A percentile compares a stretch with the other conserved stretches of the same genome.
Conservation (phyloP, 2,329 filamentous ascomycete species). For the Fusarium cyanostomum region DNA sequence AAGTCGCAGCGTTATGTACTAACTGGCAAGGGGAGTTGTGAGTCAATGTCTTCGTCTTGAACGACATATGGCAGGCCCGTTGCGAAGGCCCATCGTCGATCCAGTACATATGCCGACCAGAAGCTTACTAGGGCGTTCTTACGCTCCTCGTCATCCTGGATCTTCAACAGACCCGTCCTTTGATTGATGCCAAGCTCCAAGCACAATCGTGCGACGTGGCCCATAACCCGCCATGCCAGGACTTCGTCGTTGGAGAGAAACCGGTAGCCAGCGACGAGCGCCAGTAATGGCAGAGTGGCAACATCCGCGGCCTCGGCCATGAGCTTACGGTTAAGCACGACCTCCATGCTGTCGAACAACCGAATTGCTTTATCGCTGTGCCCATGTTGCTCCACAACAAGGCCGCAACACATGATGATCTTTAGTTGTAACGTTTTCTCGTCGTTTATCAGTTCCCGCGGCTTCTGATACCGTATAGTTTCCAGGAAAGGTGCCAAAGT, state of each 20-base stretch:
- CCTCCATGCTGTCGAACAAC: conserved; percentile 80
- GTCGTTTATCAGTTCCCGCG: conserved; percentile 55
- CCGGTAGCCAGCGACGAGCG: conserved; percentile 71
- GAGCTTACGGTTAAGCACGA: conserved; percentile 72
- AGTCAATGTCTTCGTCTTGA: conserved; percentile 87
- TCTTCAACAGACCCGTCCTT: conserved; percentile 75
- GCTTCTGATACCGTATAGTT: conserved; percentile 48
- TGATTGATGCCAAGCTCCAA: conserved; percentile 86
- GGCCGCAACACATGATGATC: conserved; percentile 80
- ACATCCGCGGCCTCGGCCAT: conserved; percentile 63
- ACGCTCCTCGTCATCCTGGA: conserved; percentile 74
- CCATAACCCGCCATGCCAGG: conserved; percentile 87
- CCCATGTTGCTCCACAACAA: conserved; percentile 81
- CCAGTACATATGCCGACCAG: conserved; percentile 87
- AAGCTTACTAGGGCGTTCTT: conserved; percentile 76
- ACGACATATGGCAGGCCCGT: conserved; percentile 87
- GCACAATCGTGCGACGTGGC: conserved; percentile 81
- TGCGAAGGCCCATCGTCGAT: conserved; percentile 89
- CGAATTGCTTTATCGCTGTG: conserved; percentile 77
- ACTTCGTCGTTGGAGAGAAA: conserved; percentile 89
- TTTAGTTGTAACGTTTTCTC: conserved; percentile 77
- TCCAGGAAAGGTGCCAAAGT: conserved; percentile 79
- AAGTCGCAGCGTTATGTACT: conserved; percentile 40
- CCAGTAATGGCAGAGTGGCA: conserved; percentile 60
- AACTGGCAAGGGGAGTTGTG: conserved; percentile 81